A percentile compares a stretch with the other conserved stretches of the same genome.
phyloP scores from a whole-genome alignment of 148 eudicot genomes.

The Camellia lanceoleosa region DNA sequence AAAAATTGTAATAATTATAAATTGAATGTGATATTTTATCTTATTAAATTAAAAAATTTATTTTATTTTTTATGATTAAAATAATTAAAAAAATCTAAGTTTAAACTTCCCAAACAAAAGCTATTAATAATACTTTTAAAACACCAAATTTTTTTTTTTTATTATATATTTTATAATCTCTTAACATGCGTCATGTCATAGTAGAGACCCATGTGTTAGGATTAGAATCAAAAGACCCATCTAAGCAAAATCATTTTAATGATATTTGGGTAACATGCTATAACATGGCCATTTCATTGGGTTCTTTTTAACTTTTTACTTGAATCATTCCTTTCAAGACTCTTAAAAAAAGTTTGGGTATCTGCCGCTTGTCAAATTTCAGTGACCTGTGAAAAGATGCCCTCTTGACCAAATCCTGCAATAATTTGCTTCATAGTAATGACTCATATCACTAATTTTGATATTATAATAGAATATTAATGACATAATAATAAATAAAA shows the following conservation, averaged over 20 bases:
- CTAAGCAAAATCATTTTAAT: background rate
- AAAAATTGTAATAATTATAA: too few species aligned
- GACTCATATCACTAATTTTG: too few species aligned
- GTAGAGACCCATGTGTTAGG: background rate
- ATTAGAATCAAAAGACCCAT: background rate
- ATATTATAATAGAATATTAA: too few species aligned
- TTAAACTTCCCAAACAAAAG: too few species aligned
- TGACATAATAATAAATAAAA: too few species aligned
- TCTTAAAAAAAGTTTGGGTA: background rate
- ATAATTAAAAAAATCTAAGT: too few species aligned
- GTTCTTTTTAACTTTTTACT: background rate
- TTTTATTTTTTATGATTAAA: too few species aligned
- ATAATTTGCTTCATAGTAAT: too few species aligned
- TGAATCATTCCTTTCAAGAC: background rate
- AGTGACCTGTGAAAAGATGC: background rate
- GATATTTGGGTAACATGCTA: conserved; percentile 10
- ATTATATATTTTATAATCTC: background rate
- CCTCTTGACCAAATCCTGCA: background rate
- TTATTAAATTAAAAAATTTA: too few species aligned
- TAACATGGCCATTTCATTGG: conserved; percentile 12
- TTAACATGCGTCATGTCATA: background rate
- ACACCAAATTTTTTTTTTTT: background rate
- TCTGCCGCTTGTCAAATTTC: background rate
- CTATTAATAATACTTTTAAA: background rate
- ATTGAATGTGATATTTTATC: too few species aligned